Conservation (phyloP, 768 basidiomycete species). For the Tulasnella sp. region DNA sequence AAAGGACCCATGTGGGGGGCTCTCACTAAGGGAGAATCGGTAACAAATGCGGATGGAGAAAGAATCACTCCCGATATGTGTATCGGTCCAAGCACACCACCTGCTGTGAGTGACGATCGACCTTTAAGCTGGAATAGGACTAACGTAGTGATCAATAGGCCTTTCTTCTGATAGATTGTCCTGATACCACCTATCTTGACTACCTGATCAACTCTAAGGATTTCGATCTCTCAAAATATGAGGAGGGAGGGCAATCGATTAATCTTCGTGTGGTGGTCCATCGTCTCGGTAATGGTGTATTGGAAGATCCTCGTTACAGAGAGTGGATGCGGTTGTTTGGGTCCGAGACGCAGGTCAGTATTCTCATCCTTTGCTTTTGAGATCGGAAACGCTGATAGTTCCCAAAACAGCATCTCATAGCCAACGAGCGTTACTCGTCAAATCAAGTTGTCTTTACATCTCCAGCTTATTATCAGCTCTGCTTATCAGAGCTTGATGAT, state of each 20-base stretch:
- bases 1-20: conserved; percentile 42
- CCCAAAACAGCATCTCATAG: conserved; percentile 56
- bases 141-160: conserved; percentile 29
- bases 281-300: conserved; percentile 53
- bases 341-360: conserved; percentile 43
- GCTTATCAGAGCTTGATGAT: conserved; percentile 56
- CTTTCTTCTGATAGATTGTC: conserved; percentile 58
- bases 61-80: conserved; percentile 23
- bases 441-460: conserved; percentile 65
- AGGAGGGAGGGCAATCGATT: conserved; percentile 38
- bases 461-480: conserved; percentile 55
- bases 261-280: conserved; percentile 47
- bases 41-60: conserved; percentile 30
- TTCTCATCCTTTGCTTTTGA: background rate
- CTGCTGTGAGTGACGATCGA: conserved; percentile 27
- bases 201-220: conserved; percentile 34
- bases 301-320: conserved; percentile 56
- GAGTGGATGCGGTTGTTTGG: conserved; percentile 61
- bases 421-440: conserved; percentile 45
- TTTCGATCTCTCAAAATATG: conserved; percentile 35
- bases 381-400: too few relatives aligned
- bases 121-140: background rate
- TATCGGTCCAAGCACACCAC: conserved; percentile 17
- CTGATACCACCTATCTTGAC: conserved; percentile 43
- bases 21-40: conserved; percentile 47